Conservation (phyloP, 345 rosid species). For the Xanthoceras sorbifolium region DNA sequence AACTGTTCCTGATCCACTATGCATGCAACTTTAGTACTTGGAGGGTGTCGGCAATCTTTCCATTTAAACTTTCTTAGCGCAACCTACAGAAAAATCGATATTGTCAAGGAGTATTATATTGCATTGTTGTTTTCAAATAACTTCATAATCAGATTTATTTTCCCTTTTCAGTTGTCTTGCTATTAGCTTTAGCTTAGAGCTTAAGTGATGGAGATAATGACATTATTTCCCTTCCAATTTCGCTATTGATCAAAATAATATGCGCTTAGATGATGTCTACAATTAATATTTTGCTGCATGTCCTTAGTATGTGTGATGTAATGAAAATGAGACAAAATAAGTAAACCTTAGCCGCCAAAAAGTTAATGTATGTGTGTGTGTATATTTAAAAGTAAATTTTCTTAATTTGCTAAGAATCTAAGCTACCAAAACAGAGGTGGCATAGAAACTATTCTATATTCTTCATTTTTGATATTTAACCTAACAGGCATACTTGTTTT, state of each 20-base stretch:
- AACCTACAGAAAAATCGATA: slow-evolving; percentile 40
- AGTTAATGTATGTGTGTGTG: neutral
- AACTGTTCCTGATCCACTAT: slow-evolving; percentile 65
- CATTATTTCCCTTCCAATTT: neutral
- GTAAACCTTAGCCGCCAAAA: neutral
- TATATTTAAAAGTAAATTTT: neutral
- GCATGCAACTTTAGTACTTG: slow-evolving; percentile 50
- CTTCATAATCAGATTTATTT: neutral
- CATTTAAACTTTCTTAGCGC: slow-evolving; percentile 58
- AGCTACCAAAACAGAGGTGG: neutral
- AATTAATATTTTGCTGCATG: no score
- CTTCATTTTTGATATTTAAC: neutral
- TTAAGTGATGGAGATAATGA: neutral
- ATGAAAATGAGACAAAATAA: neutral
- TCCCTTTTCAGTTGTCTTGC: neutral
- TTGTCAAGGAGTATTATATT: slow-evolving; percentile 3
- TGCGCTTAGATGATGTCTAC: neutral
- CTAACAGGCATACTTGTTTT: neutral
- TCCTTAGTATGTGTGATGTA: neutral
- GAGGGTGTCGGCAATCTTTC: slow-evolving; percentile 65
- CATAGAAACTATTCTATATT: neutral
- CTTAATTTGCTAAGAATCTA: neutral
- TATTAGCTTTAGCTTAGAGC: neutral
- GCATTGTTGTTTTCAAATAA: neutral
- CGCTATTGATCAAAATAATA: neutral